phyloP scores from a whole-genome alignment of 2,329 filamentous ascomycete genomes.

The Phoma herbarum region DNA sequence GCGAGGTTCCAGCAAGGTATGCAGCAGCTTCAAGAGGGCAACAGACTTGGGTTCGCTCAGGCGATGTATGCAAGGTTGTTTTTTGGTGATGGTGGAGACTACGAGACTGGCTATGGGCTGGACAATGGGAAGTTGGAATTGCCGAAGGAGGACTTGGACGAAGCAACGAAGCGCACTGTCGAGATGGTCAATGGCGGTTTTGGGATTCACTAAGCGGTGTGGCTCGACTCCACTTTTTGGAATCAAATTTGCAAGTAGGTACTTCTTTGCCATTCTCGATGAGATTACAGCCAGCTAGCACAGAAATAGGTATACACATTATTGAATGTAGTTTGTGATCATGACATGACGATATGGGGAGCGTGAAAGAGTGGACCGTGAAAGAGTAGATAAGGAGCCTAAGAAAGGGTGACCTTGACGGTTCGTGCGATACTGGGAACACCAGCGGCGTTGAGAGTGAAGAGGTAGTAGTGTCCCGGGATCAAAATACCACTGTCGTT shows the following conservation, averaged over 20 bases:
- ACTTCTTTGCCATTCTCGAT: not conserved
- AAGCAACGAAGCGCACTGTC: slow-evolving; percentile 62
- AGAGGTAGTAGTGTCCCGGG: slow-evolving; percentile 39
- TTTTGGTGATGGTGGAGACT: slow-evolving; percentile 28
- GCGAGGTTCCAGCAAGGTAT: slow-evolving; percentile 62
- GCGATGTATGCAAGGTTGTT: slow-evolving; percentile 56
- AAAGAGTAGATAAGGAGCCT: not conserved
- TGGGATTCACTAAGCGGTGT: slow-evolving; percentile 1
- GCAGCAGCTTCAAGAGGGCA: slow-evolving; percentile 57
- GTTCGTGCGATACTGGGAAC: slow-evolving; percentile 36
- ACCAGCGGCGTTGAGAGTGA: slow-evolving; percentile 29
- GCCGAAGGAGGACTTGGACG: slow-evolving; percentile 67
- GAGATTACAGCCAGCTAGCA: not conserved
- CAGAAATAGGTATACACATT: slow-evolving; percentile 3
- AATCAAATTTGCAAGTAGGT: not conserved
- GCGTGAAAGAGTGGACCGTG: not conserved
- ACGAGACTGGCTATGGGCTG: slow-evolving; percentile 24
- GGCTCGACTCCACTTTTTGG: not conserved
- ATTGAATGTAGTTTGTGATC: not conserved
- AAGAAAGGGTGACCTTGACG: slow-evolving; percentile 27
- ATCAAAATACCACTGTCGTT: slow-evolving; percentile 35
- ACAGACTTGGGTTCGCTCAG: slow-evolving; percentile 54
- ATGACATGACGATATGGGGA: not conserved
- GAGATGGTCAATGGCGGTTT: slow-evolving; percentile 51
- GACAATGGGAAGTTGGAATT: slow-evolving; percentile 66